Conservation (phyloP, 345 rosid genomes). For the Melaleuca quinquenervia region DNA sequence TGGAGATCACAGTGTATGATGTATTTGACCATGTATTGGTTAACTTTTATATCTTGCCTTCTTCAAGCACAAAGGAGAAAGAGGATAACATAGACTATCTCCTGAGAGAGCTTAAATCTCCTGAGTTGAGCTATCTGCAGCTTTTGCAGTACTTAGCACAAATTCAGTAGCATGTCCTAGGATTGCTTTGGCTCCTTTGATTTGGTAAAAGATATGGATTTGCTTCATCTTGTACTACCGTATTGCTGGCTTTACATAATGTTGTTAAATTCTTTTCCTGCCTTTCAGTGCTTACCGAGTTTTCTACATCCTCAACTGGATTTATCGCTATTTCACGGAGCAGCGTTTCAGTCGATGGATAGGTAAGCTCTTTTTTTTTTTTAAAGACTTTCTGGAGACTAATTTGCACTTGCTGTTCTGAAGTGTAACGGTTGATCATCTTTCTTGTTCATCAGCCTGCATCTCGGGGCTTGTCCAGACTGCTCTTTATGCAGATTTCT, state of each 20-base stretch:
- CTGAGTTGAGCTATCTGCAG: background rate
- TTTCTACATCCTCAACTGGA: constrained; percentile 84
- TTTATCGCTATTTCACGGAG: constrained; percentile 66
- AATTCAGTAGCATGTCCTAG: background rate
- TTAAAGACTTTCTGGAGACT: background rate
- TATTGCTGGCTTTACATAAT: background rate
- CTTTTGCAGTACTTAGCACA: background rate
- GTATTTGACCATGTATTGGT: background rate
- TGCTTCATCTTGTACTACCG: background rate
- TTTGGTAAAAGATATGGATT: background rate
- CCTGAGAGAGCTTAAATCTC: background rate
- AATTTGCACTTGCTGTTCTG: background rate
- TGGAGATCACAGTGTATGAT: background rate
- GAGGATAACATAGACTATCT: background rate
- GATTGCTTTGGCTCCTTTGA: background rate
- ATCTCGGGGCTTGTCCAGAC: constrained; percentile 79
- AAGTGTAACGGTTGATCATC: background rate
- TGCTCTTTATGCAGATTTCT: constrained; percentile 86
- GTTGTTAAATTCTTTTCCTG: background rate
- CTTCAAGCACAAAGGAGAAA: background rate
- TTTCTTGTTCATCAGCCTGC: constrained; percentile 46
- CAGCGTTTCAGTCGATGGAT: constrained; percentile 66
- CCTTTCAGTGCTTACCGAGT: constrained; percentile 75
- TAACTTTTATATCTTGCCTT: background rate
- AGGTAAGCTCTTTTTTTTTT: constrained; percentile 21